phyloP scores from a whole-genome alignment of 331 rosid species.

The Rhamnella rubrinervis region DNA sequence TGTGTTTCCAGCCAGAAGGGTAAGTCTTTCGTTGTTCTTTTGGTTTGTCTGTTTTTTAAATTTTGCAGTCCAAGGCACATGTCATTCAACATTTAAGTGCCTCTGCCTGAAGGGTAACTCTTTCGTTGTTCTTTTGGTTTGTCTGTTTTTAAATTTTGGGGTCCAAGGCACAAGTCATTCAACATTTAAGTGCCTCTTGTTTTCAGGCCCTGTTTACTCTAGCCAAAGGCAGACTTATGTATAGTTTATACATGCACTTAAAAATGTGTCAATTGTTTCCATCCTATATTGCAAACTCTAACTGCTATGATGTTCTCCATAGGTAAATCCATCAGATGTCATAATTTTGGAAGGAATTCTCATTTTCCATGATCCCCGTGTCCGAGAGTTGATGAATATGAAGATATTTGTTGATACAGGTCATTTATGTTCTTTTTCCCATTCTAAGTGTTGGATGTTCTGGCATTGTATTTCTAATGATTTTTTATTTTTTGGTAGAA shows the following conservation, averaged over 20 bases:
- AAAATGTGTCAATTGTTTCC: conserved; percentile 1
- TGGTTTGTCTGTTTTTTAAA: not conserved
- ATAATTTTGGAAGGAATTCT: conserved; percentile 97
- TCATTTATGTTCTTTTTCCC: conserved; percentile 49
- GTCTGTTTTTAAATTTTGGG: not conserved
- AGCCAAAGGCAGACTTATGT: not conserved
- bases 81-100: not conserved
- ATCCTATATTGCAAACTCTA: not conserved
- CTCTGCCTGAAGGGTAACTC: conserved; percentile 82
- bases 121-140: not conserved
- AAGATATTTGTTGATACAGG: conserved; percentile 99
- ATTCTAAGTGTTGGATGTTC: conserved; percentile 11
- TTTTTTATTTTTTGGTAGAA: not conserved
- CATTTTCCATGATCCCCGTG: conserved; percentile 88
- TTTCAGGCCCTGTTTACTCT: conserved; percentile 6
- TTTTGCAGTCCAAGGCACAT: not conserved
- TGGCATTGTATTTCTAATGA: conserved; percentile 6
- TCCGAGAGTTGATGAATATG: conserved; percentile 95
- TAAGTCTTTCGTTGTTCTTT: conserved; percentile 28
- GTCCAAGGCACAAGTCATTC: not conserved
- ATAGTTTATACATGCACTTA: not conserved
- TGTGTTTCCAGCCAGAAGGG: conserved; percentile 86
- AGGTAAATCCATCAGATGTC: conserved; percentile 97
- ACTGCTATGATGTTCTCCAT: conserved; percentile 28
- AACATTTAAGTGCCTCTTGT: not conserved